Percentiles rank a stretch among this genome's conserved stretches.
phyloP scores from a whole-genome alignment of 208 protist genomes.

The Herpetomonas muscarum region DNA sequence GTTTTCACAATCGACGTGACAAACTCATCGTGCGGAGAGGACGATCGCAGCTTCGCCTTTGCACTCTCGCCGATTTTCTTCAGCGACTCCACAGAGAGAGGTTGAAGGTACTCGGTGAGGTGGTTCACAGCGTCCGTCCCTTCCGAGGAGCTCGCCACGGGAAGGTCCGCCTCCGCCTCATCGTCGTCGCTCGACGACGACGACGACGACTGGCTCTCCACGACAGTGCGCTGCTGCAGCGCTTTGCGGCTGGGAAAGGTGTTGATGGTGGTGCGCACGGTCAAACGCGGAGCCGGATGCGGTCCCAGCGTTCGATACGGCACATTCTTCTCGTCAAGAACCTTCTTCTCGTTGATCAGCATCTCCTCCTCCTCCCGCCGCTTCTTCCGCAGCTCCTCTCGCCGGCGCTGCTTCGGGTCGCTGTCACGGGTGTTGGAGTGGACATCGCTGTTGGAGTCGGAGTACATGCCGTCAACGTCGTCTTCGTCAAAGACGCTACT shows the following conservation, averaged over 20 bases:
- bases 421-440: slow-evolving; percentile 50
- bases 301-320: slow-evolving; percentile 72
- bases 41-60: slow-evolving; percentile 82
- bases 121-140: slow-evolving; percentile 60
- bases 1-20: slow-evolving; percentile 84
- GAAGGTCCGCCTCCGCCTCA: slow-evolving; percentile 35
- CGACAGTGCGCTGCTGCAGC: slow-evolving; percentile 71
- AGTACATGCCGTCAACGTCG: slow-evolving; percentile 45
- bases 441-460: slow-evolving; percentile 44
- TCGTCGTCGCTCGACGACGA: slow-evolving; percentile 56
- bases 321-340: slow-evolving; percentile 79
- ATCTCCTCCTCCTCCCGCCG: slow-evolving; percentile 82
- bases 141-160: slow-evolving; percentile 41
- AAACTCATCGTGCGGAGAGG: slow-evolving; percentile 70
- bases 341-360: slow-evolving; percentile 83
- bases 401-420: slow-evolving; percentile 64
- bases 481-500: slow-evolving; percentile 78
- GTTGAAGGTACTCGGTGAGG: slow-evolving; percentile 78
- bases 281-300: slow-evolving; percentile 67
- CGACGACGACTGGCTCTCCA: slow-evolving; percentile 54
- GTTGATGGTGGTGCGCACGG: slow-evolving; percentile 56
- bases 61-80: slow-evolving; percentile 89
- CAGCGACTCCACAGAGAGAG: slow-evolving; percentile 83
- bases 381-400: slow-evolving; percentile 67
- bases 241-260: slow-evolving; percentile 82